A percentile compares a stretch with the other conserved stretches of the same genome.
These are phyloP conservation scores for Trichoderma sp. DNA, from an alignment of 2,329 filamentous ascomycete species.

Conservation along the genomic window DNA sequence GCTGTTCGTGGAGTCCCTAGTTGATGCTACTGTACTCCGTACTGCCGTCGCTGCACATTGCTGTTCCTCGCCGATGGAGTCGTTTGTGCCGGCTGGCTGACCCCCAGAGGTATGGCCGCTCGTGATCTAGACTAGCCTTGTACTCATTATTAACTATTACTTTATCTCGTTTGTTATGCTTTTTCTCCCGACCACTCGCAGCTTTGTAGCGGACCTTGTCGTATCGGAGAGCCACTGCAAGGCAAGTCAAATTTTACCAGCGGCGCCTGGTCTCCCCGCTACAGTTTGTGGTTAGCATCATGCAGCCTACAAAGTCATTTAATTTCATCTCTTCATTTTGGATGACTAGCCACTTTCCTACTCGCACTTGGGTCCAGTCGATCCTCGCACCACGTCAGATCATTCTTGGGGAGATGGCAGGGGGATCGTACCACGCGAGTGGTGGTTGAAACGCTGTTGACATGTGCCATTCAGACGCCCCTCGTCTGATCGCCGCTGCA, in stretches of 20 bases:
- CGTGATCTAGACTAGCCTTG: background rate
- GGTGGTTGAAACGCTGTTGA: background rate
- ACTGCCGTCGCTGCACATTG: background rate
- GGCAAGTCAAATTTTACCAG: background rate
- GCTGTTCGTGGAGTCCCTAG: background rate
- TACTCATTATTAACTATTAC: background rate
- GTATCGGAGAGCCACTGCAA: background rate
- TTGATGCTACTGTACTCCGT: background rate
- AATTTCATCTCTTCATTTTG: slow-evolving; percentile 5
- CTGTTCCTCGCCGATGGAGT: background rate
- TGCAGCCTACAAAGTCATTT: background rate
- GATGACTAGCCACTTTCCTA: background rate
- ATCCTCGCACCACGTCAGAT: slow-evolving; percentile 27
- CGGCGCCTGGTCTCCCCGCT: slow-evolving; percentile 6
- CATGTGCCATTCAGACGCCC: background rate
- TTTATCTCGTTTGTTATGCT: slow-evolving; percentile 15
- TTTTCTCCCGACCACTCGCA: background rate
- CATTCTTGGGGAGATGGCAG: slow-evolving; percentile 10
- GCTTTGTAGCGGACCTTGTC: background rate
- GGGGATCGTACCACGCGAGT: slow-evolving; percentile 15
- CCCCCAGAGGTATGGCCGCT: background rate
- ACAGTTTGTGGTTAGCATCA: slow-evolving; percentile 20
- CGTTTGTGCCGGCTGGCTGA: background rate
- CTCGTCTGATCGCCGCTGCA: background rate
- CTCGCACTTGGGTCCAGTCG: background rate